Evolutionary conservation across 305 asterid genomes (phyloP).

Genomic region (Coffea humblotiana): DNA sequence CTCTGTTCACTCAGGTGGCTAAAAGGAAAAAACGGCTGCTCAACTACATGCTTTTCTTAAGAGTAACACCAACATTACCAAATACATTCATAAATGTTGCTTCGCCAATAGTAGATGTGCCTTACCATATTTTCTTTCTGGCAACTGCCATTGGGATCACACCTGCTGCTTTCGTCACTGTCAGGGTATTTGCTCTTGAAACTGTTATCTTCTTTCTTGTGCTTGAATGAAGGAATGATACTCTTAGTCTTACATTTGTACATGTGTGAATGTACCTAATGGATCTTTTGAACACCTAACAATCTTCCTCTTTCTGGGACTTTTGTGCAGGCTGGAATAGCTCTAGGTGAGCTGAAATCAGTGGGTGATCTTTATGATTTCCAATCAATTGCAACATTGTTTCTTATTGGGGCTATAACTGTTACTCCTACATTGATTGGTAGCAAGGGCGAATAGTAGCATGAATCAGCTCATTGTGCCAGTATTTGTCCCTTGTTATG

Average conservation of each 20-base stretch:
- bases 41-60: slow-evolving; percentile 89
- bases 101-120: slow-evolving; percentile 92
- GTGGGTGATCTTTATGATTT: slow-evolving; percentile 86
- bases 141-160: slow-evolving; percentile 83
- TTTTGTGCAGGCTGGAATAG: slow-evolving; percentile 74
- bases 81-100: slow-evolving; percentile 94
- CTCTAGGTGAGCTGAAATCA: slow-evolving; percentile 84
- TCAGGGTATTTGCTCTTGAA: slow-evolving; percentile 55
- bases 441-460: slow-evolving; percentile 41
- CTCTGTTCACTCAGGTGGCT: slow-evolving; percentile 55
- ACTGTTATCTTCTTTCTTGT: not conserved
- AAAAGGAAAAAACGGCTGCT: slow-evolving; percentile 68
- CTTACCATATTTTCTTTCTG: slow-evolving; percentile 79
- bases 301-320: not conserved
- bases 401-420: slow-evolving; percentile 71
- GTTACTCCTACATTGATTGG: slow-evolving; percentile 74
- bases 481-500: not conserved
- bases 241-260: not conserved
- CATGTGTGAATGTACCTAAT: not conserved
- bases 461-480: slow-evolving; percentile 1
- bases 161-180: slow-evolving; percentile 94
- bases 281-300: not conserved
- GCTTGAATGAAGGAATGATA: not conserved
- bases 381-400: slow-evolving; percentile 74
- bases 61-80: slow-evolving; percentile 97